These are phyloP conservation scores for Amanita thiersii DNA, from an alignment of 768 basidiomycete species.

Conservation along the genomic window DNA sequence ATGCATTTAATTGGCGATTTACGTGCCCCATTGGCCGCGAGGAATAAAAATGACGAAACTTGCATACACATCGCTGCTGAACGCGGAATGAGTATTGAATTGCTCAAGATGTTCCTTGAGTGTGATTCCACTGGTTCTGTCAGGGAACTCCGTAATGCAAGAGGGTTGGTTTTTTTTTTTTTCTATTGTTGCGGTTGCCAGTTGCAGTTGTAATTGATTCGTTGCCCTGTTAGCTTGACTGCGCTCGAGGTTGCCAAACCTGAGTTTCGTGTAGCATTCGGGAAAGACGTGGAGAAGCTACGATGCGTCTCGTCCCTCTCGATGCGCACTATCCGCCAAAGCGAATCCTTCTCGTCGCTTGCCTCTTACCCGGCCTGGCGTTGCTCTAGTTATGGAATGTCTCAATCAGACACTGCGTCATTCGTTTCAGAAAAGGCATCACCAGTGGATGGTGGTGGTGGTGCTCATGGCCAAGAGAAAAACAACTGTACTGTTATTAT, in stretches of 20 bases:
- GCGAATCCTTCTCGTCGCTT: constrained; percentile 41
- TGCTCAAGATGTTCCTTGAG: constrained; percentile 56
- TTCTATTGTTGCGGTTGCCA: no score
- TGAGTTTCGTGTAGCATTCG: constrained; percentile 58
- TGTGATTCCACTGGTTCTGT: constrained; percentile 51
- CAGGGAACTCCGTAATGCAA: constrained; percentile 54
- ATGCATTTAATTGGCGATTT: constrained; percentile 65
- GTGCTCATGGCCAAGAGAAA: not conserved
- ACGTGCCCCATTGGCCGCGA: constrained; percentile 57
- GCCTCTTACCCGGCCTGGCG: constrained; percentile 34
- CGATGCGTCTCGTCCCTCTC: constrained; percentile 49
- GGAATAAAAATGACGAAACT: constrained; percentile 63
- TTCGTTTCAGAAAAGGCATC: not conserved
- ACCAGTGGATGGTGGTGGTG: not conserved
- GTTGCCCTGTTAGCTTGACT: constrained; percentile 40
- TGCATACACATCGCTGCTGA: constrained; percentile 78
- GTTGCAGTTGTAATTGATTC: not conserved
- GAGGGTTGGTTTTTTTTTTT: constrained; percentile 46
- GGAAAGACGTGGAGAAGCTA: constrained; percentile 34
- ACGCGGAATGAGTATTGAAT: constrained; percentile 55
- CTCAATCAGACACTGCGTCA: not conserved
- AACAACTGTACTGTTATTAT: not conserved
- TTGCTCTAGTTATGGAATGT: not conserved
- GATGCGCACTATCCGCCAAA: constrained; percentile 43
- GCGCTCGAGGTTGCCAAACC: constrained; percentile 61